These are phyloP conservation scores for Spatholobus suberectus DNA, from an alignment of 306 rosid species.

Conservation along the genomic window DNA sequence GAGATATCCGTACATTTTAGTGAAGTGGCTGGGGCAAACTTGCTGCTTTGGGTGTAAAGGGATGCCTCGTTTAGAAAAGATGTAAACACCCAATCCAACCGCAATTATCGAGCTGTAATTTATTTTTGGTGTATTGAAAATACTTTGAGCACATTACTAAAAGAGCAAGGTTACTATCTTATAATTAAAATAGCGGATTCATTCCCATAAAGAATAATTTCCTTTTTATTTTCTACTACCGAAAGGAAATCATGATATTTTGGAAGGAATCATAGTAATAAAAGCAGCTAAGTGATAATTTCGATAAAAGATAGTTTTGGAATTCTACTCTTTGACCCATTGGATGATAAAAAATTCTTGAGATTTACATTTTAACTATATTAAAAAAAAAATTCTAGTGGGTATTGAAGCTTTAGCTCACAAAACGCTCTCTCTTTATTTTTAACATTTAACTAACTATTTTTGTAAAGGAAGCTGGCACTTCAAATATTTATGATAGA, in stretches of 20 bases:
- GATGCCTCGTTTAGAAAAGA: neutral
- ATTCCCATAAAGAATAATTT: too few species aligned
- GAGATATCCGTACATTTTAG: conserved; percentile 54
- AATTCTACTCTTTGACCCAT: neutral
- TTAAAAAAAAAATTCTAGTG: too few species aligned
- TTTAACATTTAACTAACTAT: too few species aligned
- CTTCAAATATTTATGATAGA: too few species aligned
- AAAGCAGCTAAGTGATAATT: neutral
- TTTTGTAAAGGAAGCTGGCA: too few species aligned
- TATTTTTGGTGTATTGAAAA: neutral
- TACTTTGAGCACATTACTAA: neutral
- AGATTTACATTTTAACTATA: neutral
- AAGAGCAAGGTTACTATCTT: neutral
- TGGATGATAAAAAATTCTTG: neutral
- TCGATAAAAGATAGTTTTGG: neutral
- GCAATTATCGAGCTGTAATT: neutral
- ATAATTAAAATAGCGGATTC: too few species aligned
- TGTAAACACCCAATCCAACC: neutral
- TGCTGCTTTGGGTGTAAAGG: conserved; percentile 34
- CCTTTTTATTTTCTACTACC: too few species aligned
- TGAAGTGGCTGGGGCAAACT: conserved; percentile 22
- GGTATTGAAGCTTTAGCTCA: too few species aligned
- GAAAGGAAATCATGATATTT: too few species aligned
- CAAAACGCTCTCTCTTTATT: too few species aligned
- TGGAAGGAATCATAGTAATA: too few species aligned